Conservation (phyloP, 768 basidiomycete genomes). For the Lyophyllum decastes region DNA sequence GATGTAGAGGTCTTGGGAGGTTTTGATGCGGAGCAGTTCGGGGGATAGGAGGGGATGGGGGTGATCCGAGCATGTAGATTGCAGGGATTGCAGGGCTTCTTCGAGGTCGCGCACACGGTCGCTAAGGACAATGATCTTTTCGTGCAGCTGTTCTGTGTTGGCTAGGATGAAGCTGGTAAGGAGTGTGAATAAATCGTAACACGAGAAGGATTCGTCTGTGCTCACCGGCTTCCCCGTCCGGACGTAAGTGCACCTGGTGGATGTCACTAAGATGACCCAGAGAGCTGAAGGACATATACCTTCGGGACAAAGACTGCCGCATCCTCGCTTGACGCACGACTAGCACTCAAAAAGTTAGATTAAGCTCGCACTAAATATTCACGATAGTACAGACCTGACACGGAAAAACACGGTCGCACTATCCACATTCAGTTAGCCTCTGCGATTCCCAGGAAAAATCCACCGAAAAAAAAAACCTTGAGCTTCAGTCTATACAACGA, state of each 20-base stretch:
- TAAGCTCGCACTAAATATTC: slow-evolving; percentile 5
- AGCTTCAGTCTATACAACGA: slow-evolving; percentile 41
- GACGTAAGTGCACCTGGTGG: slow-evolving; percentile 58
- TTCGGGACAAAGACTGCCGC: slow-evolving; percentile 62
- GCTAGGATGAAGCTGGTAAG: slow-evolving; percentile 61
- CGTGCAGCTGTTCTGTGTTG: slow-evolving; percentile 66
- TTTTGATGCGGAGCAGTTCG: slow-evolving; percentile 65
- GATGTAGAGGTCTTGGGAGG: slow-evolving; percentile 64
- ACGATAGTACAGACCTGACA: slow-evolving; percentile 43
- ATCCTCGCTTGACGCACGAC: slow-evolving; percentile 69
- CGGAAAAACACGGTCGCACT: slow-evolving; percentile 69
- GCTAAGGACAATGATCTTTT: slow-evolving; percentile 60
- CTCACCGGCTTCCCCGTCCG: slow-evolving; percentile 63
- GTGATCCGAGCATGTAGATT: slow-evolving; percentile 38
- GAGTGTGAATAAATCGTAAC: background rate
- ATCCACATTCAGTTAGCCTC: slow-evolving; percentile 6
- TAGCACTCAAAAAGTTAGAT: slow-evolving; percentile 23
- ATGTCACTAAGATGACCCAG: background rate
- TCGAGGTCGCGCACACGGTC: slow-evolving; percentile 67
- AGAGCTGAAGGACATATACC: slow-evolving; percentile 32
- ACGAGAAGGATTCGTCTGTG: slow-evolving; percentile 3
- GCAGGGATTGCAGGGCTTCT: slow-evolving; percentile 52
- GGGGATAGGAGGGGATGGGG: slow-evolving; percentile 57
- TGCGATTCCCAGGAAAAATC: background rate
- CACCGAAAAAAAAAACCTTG: slow-evolving; percentile 34